Evolutionary conservation across 257 asterid species (phyloP).

Genomic region (Mitragyna speciosa): DNA sequence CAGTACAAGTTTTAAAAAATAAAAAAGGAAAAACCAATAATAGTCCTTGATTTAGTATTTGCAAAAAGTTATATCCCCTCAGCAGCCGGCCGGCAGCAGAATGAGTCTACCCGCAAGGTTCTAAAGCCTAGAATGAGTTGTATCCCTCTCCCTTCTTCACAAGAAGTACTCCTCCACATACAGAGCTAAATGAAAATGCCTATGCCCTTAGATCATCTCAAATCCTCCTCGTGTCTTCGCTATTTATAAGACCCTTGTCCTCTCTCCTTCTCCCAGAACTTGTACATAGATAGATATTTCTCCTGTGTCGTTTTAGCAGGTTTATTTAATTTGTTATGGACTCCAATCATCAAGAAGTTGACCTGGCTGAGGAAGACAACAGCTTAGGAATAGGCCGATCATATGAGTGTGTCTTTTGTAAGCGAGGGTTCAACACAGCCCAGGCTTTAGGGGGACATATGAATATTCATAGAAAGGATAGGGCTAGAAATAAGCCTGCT

Average conservation of each 20-base stretch:
- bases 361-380: slow-evolving; percentile 21
- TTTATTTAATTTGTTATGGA: slow-evolving; percentile 27
- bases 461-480: slow-evolving; percentile 77
- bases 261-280: not conserved
- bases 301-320: not conserved
- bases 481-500: slow-evolving; percentile 39
- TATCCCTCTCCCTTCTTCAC: not conserved
- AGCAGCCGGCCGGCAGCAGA: slow-evolving; percentile 7
- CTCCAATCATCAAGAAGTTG: slow-evolving; percentile 25
- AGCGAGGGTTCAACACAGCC: slow-evolving; percentile 81
- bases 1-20: no score
- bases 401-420: slow-evolving; percentile 77
- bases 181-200: not conserved
- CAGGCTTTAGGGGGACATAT: slow-evolving; percentile 92
- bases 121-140: slow-evolving; percentile 6
- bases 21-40: not conserved
- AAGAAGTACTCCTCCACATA: not conserved
- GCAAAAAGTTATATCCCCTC: not conserved
- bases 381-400: slow-evolving; percentile 54
- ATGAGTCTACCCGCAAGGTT: not conserved
- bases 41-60: not conserved
- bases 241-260: not conserved
- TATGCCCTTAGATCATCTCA: not conserved
- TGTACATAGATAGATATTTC: not conserved
- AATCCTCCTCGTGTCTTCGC: not conserved